These are phyloP conservation scores for Leonotis leonurus DNA, from an alignment of 257 asterid species.

Conservation along the genomic window DNA sequence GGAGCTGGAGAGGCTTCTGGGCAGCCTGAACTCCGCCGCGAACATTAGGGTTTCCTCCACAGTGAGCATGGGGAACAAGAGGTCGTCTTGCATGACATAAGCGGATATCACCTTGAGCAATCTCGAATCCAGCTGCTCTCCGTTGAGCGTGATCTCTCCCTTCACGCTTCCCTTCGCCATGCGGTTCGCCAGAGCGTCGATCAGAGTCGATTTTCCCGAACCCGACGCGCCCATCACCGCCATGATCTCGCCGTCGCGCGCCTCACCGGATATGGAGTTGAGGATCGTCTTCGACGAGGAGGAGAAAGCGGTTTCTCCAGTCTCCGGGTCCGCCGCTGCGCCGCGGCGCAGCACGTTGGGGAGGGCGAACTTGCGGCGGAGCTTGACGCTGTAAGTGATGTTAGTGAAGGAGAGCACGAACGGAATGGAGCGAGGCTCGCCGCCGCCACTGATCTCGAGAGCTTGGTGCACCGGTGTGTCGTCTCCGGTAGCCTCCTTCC, in stretches of 20 bases:
- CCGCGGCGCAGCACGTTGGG: slow-evolving; percentile 13
- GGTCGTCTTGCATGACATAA: slow-evolving; percentile 82
- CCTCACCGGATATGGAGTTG: slow-evolving; percentile 60
- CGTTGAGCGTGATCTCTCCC: slow-evolving; percentile 52
- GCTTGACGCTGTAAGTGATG: slow-evolving; percentile 48
- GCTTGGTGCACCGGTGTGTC: slow-evolving; percentile 71
- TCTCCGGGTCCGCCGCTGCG: slow-evolving; percentile 2
- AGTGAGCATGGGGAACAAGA: slow-evolving; percentile 69
- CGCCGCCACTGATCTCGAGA: slow-evolving; percentile 39
- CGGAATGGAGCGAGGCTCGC: slow-evolving; percentile 35
- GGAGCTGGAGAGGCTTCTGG: slow-evolving; percentile 36
- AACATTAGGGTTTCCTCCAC: slow-evolving; percentile 79
- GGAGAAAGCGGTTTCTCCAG: slow-evolving; percentile 17
- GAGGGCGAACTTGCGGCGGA: slow-evolving; percentile 16
- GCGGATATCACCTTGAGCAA: slow-evolving; percentile 62
- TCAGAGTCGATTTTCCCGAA: slow-evolving; percentile 66
- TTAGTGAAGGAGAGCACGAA: slow-evolving; percentile 53
- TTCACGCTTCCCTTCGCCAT: slow-evolving; percentile 65
- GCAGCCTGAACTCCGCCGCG: slow-evolving; percentile 75
- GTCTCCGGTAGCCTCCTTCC: slow-evolving; percentile 59
- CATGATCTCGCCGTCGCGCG: slow-evolving; percentile 69
- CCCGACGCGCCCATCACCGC: slow-evolving; percentile 85
- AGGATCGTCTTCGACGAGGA: slow-evolving; percentile 39
- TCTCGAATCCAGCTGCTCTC: slow-evolving; percentile 55
- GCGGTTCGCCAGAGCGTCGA: slow-evolving; percentile 63